A percentile compares a stretch with the other conserved stretches of the same genome.
These are phyloP conservation scores for Lasiodiplodia citricola DNA, from an alignment of 2,329 filamentous ascomycete species.

Conservation along the genomic window DNA sequence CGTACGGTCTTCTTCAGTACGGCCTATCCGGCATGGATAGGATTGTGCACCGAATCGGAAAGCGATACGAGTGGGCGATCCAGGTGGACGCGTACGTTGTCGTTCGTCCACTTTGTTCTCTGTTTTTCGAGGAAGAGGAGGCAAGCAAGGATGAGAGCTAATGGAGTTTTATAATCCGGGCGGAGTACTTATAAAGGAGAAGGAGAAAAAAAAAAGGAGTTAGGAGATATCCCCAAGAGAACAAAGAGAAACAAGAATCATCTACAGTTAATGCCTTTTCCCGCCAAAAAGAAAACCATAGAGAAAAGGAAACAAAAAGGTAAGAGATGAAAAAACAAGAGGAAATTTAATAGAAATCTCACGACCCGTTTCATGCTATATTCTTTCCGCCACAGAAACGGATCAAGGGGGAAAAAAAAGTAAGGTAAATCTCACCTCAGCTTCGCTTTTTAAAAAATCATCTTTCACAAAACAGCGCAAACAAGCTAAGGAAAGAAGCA, in stretches of 20 bases:
- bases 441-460: background rate
- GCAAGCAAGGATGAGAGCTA: background rate
- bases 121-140: background rate
- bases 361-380: slow-evolving; percentile 2
- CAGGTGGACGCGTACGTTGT: too few relatives aligned
- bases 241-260: slow-evolving; percentile 7
- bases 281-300: background rate
- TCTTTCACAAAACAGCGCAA: background rate
- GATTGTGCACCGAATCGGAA: background rate
- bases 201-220: background rate
- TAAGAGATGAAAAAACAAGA: background rate
- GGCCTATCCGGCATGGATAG: background rate
- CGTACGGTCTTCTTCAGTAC: background rate
- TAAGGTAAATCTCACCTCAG: background rate
- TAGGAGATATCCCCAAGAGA: background rate
- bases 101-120: background rate
- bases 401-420: background rate
- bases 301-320: background rate
- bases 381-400: background rate
- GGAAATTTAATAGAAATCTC: background rate
- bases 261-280: slow-evolving; percentile 9
- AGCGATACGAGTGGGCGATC: background rate
- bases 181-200: background rate
- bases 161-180: background rate
- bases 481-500: background rate